Conservation (phyloP, 192 early-diverging fungal genomes). For the Backusella macrospora region DNA sequence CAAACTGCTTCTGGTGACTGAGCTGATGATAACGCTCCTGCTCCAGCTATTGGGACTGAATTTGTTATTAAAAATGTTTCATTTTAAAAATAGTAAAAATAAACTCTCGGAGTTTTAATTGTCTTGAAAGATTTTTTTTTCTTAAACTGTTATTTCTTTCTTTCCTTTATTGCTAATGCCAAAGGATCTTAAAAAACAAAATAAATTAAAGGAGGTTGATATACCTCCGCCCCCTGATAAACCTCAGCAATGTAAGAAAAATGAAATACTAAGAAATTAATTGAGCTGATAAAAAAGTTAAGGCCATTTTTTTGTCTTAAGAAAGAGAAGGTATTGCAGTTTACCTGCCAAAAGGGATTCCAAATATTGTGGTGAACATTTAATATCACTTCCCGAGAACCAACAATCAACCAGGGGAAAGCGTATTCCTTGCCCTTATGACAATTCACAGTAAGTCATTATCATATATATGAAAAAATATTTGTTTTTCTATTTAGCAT, state of each 20-base stretch:
- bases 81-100: not conserved
- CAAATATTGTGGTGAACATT: conserved; percentile 76
- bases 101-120: not conserved
- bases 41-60: conserved; percentile 28
- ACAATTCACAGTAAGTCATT: conserved; percentile 65
- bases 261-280: not conserved
- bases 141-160: not conserved
- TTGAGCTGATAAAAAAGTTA: not conserved
- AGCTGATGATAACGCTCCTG: conserved; percentile 26
- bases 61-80: not conserved
- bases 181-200: conserved; percentile 28
- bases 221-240: conserved; percentile 43
- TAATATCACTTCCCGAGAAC: conserved; percentile 40
- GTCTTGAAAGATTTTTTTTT: not conserved
- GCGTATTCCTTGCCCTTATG: conserved; percentile 76
- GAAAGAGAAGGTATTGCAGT: conserved; percentile 68
- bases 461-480: not conserved
- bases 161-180: conserved; percentile 21
- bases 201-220: conserved; percentile 22
- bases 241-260: conserved; percentile 48
- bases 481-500: not conserved
- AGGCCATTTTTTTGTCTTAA: conserved; percentile 57
- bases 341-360: conserved; percentile 53
- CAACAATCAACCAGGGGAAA: conserved; percentile 26
- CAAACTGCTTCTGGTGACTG: conserved; percentile 30